These are phyloP conservation scores for Hydnomerulius pinastri DNA, from an alignment of 768 basidiomycete species.

Conservation along the genomic window DNA sequence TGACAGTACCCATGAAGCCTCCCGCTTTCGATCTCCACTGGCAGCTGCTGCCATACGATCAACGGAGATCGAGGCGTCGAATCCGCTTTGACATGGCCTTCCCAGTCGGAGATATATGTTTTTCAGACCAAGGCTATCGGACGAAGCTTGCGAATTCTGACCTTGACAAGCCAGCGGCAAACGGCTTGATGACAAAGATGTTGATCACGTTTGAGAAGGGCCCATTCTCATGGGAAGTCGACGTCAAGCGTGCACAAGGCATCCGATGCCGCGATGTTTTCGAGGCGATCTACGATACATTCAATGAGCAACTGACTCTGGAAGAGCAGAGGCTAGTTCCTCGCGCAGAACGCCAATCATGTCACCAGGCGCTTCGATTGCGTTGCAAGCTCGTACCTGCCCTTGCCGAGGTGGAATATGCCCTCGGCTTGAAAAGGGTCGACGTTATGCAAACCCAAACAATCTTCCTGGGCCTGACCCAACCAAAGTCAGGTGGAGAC, in stretches of 20 bases:
- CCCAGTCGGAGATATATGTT: slow-evolving; percentile 35
- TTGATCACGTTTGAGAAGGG: slow-evolving; percentile 42
- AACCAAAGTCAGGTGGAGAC: slow-evolving; percentile 33
- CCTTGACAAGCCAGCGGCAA: slow-evolving; percentile 44
- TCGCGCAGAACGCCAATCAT: slow-evolving; percentile 31
- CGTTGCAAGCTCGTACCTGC: slow-evolving; percentile 46
- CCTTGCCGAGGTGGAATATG: slow-evolving; percentile 41
- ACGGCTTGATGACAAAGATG: slow-evolving; percentile 49
- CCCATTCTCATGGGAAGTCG: slow-evolving; percentile 41
- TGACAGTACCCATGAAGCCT: slow-evolving; percentile 39
- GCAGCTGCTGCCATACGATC: slow-evolving; percentile 47
- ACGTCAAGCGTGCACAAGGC: slow-evolving; percentile 44
- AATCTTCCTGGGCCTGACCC: slow-evolving; percentile 54
- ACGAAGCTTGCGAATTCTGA: slow-evolving; percentile 38
- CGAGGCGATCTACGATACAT: slow-evolving; percentile 53
- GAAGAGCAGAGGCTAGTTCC: slow-evolving; percentile 43
- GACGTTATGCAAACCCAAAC: slow-evolving; percentile 55
- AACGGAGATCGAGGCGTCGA: slow-evolving; percentile 33
- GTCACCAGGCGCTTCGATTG: slow-evolving; percentile 45
- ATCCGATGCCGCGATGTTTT: slow-evolving; percentile 62
- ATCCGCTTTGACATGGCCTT: slow-evolving; percentile 56
- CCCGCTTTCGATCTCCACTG: slow-evolving; percentile 47
- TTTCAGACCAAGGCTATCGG: slow-evolving; percentile 25
- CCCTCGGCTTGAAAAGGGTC: slow-evolving; percentile 54
- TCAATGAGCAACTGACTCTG: slow-evolving; percentile 44